Percentiles rank a stretch among this genome's conserved stretches.
Conservation (phyloP, 805 yeast genomes). For the Saccharomycopsis capsularis region DNA sequence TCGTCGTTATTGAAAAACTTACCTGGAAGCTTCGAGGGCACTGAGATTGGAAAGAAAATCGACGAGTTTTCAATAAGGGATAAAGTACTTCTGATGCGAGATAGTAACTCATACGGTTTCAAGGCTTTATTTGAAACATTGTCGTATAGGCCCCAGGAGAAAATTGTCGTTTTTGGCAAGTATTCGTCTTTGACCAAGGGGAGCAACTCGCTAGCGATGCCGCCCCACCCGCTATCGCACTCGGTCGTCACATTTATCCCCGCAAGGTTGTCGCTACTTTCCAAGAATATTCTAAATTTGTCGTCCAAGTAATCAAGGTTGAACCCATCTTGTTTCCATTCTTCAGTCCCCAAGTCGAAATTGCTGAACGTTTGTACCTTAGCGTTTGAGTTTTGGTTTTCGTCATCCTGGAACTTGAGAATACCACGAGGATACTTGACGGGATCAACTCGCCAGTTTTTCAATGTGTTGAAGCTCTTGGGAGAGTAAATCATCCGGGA, state of each 20-base stretch:
- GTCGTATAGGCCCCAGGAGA: conserved; percentile 42
- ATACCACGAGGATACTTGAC: conserved; percentile 26
- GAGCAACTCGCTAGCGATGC: conserved; percentile 50
- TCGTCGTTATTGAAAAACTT: conserved; percentile 15
- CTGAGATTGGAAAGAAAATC: conserved; percentile 48
- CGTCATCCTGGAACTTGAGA: conserved; percentile 23
- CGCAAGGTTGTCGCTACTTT: conserved; percentile 64
- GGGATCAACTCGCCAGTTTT: conserved; percentile 53
- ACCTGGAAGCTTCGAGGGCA: conserved; percentile 23
- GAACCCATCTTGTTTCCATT: conserved; percentile 38
- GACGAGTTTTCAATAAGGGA: conserved; percentile 43
- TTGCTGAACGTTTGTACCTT: conserved; percentile 34
- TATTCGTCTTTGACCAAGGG: conserved; percentile 63
- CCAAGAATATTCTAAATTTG: conserved; percentile 54
- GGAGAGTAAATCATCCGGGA: conserved; percentile 63
- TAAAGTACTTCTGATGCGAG: conserved; percentile 40
- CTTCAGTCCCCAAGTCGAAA: conserved; percentile 53
- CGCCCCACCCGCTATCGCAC: conserved; percentile 79
- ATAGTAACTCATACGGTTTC: conserved; percentile 25
- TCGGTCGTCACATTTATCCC: conserved; percentile 71
- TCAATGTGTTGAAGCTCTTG: conserved; percentile 43
- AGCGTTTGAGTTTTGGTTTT: conserved; percentile 4
- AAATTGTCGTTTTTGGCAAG: conserved; percentile 41
- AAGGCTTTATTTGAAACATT: conserved; percentile 17
- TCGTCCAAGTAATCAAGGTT: conserved; percentile 49